A percentile compares a stretch with the other conserved stretches of the same genome.
Evolutionary conservation across 2,329 filamentous ascomycete species (phyloP).

Genomic region (Mycocentrospora acerina): DNA sequence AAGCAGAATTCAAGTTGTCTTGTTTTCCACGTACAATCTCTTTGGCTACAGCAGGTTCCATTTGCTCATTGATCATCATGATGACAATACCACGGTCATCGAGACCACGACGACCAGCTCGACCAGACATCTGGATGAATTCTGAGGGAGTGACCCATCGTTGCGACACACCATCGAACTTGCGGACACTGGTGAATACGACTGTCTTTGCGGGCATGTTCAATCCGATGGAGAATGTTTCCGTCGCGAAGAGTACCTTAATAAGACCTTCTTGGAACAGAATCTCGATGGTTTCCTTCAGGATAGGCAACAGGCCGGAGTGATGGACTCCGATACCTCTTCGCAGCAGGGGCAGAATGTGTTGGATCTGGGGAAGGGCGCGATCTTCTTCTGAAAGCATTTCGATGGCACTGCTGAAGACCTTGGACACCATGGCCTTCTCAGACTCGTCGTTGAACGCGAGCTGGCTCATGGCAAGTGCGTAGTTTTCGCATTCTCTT

Average conservation of each 20-base stretch:
- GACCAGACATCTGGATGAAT: constrained; percentile 98
- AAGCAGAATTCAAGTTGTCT: constrained; percentile 95
- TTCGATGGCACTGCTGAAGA: constrained; percentile 91
- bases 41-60: constrained; percentile 92
- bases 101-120: constrained; percentile 92
- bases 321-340: constrained; percentile 97
- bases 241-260: constrained; percentile 96
- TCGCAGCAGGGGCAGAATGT: constrained; percentile 84
- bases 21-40: constrained; percentile 95
- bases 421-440: constrained; percentile 89
- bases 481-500: constrained; percentile 88
- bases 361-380: constrained; percentile 82
- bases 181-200: constrained; percentile 95
- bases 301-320: constrained; percentile 87
- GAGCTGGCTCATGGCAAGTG: constrained; percentile 80
- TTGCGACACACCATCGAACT: constrained; percentile 81
- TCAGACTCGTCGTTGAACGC: constrained; percentile 97
- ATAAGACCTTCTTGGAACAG: constrained; percentile 97
- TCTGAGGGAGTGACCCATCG: constrained; percentile 91
- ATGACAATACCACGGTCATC: constrained; percentile 98
- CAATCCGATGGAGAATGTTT: constrained; percentile 96
- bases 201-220: constrained; percentile 99
- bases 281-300: constrained; percentile 99
- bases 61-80: constrained; percentile 98
- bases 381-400: constrained; percentile 91